phyloP scores from a whole-genome alignment of 805 yeast species.

The Schizosaccharomyces osmophilus region DNA sequence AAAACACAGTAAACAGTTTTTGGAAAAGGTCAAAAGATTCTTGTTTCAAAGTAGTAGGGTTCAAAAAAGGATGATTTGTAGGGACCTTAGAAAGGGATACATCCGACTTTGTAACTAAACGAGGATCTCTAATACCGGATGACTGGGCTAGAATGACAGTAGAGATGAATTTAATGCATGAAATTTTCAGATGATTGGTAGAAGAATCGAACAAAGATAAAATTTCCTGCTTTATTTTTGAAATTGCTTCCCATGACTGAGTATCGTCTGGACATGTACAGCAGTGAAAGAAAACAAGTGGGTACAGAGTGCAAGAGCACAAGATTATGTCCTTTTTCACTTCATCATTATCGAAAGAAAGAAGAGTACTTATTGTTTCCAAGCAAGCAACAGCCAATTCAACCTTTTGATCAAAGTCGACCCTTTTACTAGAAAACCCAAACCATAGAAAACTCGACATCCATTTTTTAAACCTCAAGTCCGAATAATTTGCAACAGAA shows the following conservation, averaged over 20 bases:
- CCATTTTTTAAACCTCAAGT: slow-evolving; percentile 15
- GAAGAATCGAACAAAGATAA: slow-evolving; percentile 30
- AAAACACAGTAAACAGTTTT: slow-evolving; percentile 29
- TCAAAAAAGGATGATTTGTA: slow-evolving; percentile 40
- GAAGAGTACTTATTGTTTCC: slow-evolving; percentile 11
- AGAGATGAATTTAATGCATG: slow-evolving; percentile 50
- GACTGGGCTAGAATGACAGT: slow-evolving; percentile 31
- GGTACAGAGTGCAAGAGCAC: slow-evolving; percentile 22
- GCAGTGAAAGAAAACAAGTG: slow-evolving; percentile 20
- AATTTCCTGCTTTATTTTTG: slow-evolving; percentile 32
- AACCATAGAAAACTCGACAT: slow-evolving; percentile 16
- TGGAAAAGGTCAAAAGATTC: slow-evolving; percentile 54
- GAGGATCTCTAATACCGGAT: slow-evolving; percentile 17
- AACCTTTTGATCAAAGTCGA: slow-evolving; percentile 9
- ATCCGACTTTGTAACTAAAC: slow-evolving; percentile 12
- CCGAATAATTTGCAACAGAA: slow-evolving; percentile 15
- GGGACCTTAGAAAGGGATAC: slow-evolving; percentile 28
- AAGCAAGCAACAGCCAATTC: slow-evolving; percentile 12
- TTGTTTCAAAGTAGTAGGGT: slow-evolving; percentile 29
- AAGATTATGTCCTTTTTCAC: slow-evolving; percentile 18
- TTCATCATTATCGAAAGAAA: slow-evolving; percentile 9
- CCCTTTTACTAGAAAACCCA: slow-evolving; percentile 14
- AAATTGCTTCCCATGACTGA: slow-evolving; percentile 30
- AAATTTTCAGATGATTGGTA: slow-evolving; percentile 31
- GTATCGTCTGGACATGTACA: slow-evolving; percentile 12